phyloP scores from a whole-genome alignment of 1,284 basidiomycete species.

The Rhodotorula sp. region DNA sequence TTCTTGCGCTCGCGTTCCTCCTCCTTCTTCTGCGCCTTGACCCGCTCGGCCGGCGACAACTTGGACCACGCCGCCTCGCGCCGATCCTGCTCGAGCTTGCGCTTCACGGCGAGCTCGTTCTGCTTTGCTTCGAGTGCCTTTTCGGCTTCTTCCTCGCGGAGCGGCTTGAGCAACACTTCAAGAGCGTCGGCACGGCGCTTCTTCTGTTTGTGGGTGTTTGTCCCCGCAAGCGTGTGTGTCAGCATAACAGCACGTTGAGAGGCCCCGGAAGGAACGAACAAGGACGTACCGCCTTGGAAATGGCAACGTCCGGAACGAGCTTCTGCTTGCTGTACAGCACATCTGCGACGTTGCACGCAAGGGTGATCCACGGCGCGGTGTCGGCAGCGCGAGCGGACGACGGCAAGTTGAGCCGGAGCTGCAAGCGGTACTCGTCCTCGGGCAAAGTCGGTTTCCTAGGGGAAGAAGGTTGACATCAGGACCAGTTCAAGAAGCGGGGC shows the following conservation, averaged over 20 bases:
- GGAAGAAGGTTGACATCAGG: background rate
- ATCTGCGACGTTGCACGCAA: constrained; percentile 32
- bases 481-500: background rate
- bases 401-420: constrained; percentile 23
- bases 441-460: constrained; percentile 14
- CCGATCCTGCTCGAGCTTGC: constrained; percentile 17
- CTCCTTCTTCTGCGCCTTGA: constrained; percentile 18
- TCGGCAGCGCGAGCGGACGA: background rate
- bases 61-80: constrained; percentile 5
- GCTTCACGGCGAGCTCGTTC: constrained; percentile 18
- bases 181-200: constrained; percentile 26
- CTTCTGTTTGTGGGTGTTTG: constrained; percentile 4
- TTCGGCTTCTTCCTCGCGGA: constrained; percentile 10
- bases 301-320: constrained; percentile 15
- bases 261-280: too few relatives aligned
- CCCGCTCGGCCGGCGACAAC: constrained; percentile 15
- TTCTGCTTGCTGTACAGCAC: constrained; percentile 21
- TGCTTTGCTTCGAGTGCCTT: constrained; percentile 1
- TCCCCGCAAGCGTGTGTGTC: background rate
- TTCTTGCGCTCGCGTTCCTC: constrained; percentile 18
- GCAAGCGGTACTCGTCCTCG: constrained; percentile 17
- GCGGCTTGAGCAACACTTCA: constrained; percentile 1
- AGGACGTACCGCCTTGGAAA: constrained; percentile 20
- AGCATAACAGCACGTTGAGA: background rate
- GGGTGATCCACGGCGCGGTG: constrained; percentile 6